Evolutionary conservation across 2,329 filamentous ascomycete genomes (phyloP), one percentile per base, ranked within the genome.

Genomic region (Rhexocercosporidium sp.): DNA sequence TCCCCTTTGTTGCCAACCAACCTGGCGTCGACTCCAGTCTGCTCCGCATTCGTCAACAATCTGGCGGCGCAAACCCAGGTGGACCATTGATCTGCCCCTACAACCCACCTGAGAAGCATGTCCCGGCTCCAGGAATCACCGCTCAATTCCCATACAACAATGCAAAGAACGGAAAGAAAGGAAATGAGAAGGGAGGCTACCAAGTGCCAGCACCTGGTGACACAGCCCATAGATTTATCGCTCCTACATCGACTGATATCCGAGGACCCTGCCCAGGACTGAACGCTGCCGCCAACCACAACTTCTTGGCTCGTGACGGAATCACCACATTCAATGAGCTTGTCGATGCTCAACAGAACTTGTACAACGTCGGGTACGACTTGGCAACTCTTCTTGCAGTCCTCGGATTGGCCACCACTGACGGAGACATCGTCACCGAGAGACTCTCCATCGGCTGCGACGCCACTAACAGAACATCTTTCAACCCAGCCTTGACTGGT

Each of bases 241-340:
- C 69, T 3, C 73, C 73, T n/a, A 67, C 69, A 0, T 59, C 62
- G 16, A 66, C 62, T 16, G 81, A 83, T 66, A 79, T 82, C 56
- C 77, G 79, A 59, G 80, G 79, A 8, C 79, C 78, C 29, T 81
- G 80, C 66, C 79, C 80, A 0, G 79, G 79, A 39, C 69, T 82
- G 29, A 82, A 82, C 68, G 78, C 79, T 9, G 70, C 81, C 37
- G 80, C 80, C 49, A 81, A 81, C 54, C 79, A 81, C 71, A 77
- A 74, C 22, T 81, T 81, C 66, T 78, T 81, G 27, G 76, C 79
- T 16, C 78, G 77, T 18, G 77, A 78, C 66, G 79, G 79, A 9
- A 76, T 81, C 20, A 66, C 69, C 16, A 75, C 71, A 7, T 75
- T 71, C 62, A 70, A 69, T 53, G 72, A 75, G 56, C 68, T 75